Percentiles rank a stretch among this genome's conserved stretches.
These are phyloP conservation scores for Alternaria sp. DNA, from an alignment of 2,329 filamentous ascomycete species.

Conservation along the genomic window DNA sequence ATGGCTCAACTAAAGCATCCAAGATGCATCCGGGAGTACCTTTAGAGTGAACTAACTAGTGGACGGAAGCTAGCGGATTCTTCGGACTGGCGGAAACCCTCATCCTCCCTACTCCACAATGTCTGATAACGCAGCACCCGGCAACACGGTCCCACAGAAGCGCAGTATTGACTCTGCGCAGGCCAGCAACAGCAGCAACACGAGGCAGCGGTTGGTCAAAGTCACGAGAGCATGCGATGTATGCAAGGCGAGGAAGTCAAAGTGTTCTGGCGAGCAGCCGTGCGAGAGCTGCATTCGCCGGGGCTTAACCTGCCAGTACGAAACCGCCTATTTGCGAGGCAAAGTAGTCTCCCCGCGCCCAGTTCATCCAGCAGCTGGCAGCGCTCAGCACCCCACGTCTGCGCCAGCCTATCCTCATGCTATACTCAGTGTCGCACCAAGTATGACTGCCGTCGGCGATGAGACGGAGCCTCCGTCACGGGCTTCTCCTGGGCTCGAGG, in stretches of 20 bases:
- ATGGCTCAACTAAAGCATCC: not conserved
- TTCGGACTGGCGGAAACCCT: not conserved
- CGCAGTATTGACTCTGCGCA: slow-evolving; percentile 9
- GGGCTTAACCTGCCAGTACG: slow-evolving; percentile 34
- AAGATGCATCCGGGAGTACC: not conserved
- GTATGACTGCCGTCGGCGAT: not conserved
- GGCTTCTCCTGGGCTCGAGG: slow-evolving; percentile 60
- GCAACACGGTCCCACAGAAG: slow-evolving; percentile 24
- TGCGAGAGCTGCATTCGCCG: slow-evolving; percentile 35
- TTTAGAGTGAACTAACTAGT: not conserved
- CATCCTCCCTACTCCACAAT: not conserved
- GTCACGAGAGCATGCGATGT: slow-evolving; percentile 44
- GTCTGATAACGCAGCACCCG: not conserved
- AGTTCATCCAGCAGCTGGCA: not conserved
- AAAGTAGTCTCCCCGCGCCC: slow-evolving; percentile 34
- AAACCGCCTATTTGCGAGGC: slow-evolving; percentile 39
- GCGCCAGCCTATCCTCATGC: slow-evolving; percentile 4
- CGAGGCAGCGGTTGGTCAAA: slow-evolving; percentile 29
- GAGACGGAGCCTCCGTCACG: slow-evolving; percentile 31
- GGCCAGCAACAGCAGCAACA: not conserved
- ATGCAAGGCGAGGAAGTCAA: slow-evolving; percentile 44
- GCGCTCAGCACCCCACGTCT: not conserved
- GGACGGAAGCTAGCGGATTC: not conserved
- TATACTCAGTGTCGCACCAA: slow-evolving; percentile 1
- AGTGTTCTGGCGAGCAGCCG: slow-evolving; percentile 41